Evolutionary conservation across 768 basidiomycete species (phyloP).

Genomic region (Baorangia bicolor): DNA sequence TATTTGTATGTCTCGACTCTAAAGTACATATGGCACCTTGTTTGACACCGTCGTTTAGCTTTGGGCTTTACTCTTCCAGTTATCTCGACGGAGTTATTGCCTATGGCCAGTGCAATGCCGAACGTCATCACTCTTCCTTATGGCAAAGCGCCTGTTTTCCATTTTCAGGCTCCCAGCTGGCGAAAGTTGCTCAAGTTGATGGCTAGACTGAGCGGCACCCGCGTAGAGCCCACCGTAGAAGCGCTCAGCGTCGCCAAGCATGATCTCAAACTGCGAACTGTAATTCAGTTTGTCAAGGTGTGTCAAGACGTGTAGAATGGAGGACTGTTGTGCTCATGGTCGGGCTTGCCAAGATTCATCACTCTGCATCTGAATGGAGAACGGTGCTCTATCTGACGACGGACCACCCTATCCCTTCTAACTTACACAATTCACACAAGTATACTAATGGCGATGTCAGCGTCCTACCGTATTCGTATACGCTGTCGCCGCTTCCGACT

Average conservation of each 20-base stretch:
- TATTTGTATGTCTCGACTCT: conserved; percentile 52
- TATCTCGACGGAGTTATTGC: conserved; percentile 45
- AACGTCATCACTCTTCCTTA: conserved; percentile 74
- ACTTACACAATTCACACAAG: conserved; percentile 42
- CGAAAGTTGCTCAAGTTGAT: conserved; percentile 69
- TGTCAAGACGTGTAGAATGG: conserved; percentile 14
- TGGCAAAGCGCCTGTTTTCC: conserved; percentile 63
- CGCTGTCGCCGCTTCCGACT: conserved; percentile 54
- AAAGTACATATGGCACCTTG: background rate
- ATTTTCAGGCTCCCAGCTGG: conserved; percentile 76
- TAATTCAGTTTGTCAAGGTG: conserved; percentile 80
- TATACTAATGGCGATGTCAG: conserved; percentile 60
- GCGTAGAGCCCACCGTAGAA: conserved; percentile 69
- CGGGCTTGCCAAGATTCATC: conserved; percentile 49
- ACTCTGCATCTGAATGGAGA: conserved; percentile 61
- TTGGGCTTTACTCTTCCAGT: conserved; percentile 64
- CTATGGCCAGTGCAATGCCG: conserved; percentile 59
- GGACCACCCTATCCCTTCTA: conserved; percentile 60
- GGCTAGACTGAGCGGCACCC: conserved; percentile 68
- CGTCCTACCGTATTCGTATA: conserved; percentile 71
- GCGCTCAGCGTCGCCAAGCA: conserved; percentile 57
- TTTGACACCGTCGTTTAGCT: conserved; percentile 42
- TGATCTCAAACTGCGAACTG: conserved; percentile 63
- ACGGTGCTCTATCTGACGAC: conserved; percentile 76
- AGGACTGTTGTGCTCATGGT: background rate